These are phyloP conservation scores for Gloeophyllum trabeum DNA, from an alignment of 768 basidiomycete species.

Conservation along the genomic window DNA sequence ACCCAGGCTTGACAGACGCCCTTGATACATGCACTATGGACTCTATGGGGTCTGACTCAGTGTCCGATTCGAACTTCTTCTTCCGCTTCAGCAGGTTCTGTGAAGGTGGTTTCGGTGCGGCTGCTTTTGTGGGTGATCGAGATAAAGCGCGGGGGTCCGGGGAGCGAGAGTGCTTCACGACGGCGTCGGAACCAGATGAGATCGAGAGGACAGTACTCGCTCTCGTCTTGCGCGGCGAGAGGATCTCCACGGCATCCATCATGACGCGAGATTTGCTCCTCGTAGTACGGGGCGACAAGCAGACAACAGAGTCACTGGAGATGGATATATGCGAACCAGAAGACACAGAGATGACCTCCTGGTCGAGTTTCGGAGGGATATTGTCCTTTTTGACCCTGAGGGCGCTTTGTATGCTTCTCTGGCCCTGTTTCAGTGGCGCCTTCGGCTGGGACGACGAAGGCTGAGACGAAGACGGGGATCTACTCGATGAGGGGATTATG, in stretches of 20 bases:
- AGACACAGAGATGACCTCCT: constrained; percentile 14
- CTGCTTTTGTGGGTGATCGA: no score
- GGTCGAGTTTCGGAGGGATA: constrained; percentile 9
- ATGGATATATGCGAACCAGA: constrained; percentile 14
- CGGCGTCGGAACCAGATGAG: not conserved
- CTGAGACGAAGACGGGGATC: constrained; percentile 13
- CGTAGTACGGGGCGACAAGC: constrained; percentile 3
- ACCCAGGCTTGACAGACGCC: constrained; percentile 16
- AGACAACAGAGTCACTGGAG: constrained; percentile 12
- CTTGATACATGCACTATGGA: constrained; percentile 7
- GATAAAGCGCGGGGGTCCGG: no score
- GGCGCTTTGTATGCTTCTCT: constrained; percentile 4
- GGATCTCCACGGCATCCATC: not conserved
- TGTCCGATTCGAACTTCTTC: constrained; percentile 10
- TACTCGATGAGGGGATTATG: constrained; percentile 19
- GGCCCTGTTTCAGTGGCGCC: constrained; percentile 9
- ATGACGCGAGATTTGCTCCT: not conserved
- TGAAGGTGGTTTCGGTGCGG: constrained; percentile 7
- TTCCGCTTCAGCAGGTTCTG: constrained; percentile 12
- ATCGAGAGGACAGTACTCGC: not conserved
- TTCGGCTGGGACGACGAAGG: constrained; percentile 4
- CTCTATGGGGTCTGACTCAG: constrained; percentile 3
- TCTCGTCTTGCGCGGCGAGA: not conserved
- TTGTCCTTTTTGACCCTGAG: constrained; percentile 2
- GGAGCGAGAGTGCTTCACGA: not conserved